These are phyloP conservation scores for Tritrichomonas foetus DNA, from an alignment of 208 protist species.

Conservation along the genomic window DNA sequence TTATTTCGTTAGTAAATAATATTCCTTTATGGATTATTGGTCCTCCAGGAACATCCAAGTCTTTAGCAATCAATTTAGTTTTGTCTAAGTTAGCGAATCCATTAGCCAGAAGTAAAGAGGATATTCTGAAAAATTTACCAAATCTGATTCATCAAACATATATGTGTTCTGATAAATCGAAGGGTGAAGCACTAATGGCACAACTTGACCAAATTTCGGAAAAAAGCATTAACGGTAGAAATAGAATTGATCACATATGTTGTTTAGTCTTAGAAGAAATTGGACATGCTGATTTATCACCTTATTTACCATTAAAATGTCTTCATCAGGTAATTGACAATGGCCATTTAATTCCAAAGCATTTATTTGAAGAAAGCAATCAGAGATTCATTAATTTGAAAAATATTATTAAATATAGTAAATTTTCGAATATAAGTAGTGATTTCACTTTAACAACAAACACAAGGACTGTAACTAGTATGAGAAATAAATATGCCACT, in stretches of 20 bases:
- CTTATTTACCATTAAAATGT: not conserved
- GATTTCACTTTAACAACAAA: not conserved
- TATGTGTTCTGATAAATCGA: not conserved
- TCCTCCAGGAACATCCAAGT: not conserved
- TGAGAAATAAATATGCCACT: no score
- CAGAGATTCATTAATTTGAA: no score
- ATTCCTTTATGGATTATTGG: constrained; percentile 22
- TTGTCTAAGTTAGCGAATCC: not conserved
- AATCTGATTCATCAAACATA: not conserved
- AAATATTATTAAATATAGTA: no score
- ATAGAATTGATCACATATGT: no score
- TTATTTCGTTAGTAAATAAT: not conserved
- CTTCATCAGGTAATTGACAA: not conserved
- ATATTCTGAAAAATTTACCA: not conserved
- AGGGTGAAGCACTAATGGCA: not conserved
- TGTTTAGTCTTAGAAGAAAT: not conserved
- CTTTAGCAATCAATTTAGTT: not conserved
- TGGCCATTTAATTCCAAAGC: no score
- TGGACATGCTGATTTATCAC: not conserved
- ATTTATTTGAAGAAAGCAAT: no score
- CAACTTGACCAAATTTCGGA: no score
- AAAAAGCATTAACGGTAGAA: no score
- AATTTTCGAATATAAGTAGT: no score
- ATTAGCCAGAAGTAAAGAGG: not conserved
- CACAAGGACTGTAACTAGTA: no score